phyloP scores from a whole-genome alignment of 2,329 filamentous ascomycete genomes.

The Neodidymelliopsis sp. region DNA sequence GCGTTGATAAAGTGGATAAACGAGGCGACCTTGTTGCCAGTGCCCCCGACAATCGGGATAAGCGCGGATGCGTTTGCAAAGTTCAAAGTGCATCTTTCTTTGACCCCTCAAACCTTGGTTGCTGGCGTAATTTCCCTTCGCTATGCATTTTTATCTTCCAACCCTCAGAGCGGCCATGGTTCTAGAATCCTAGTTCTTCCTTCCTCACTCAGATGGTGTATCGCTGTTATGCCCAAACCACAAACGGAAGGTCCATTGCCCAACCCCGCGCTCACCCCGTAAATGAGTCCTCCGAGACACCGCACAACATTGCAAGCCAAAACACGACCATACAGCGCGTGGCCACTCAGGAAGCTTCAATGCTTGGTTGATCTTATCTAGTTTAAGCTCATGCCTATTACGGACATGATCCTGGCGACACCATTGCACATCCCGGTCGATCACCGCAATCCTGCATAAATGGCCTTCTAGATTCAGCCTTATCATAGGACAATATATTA shows the following conservation, averaged over 20 bases:
- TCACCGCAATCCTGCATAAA: slow-evolving; percentile 14
- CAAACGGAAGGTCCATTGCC: slow-evolving; percentile 14
- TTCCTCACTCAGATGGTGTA: slow-evolving; percentile 13
- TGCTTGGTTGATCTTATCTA: slow-evolving; percentile 19
- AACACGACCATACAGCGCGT: slow-evolving; percentile 5
- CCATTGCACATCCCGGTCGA: slow-evolving; percentile 12
- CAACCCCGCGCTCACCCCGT: slow-evolving; percentile 15
- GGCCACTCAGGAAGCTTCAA: slow-evolving; percentile 9
- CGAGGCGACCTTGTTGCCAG: too few species aligned
- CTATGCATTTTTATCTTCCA: too few species aligned
- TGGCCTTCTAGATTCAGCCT: slow-evolving; percentile 18
- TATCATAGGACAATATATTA: slow-evolving; percentile 20
- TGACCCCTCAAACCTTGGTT: too few species aligned
- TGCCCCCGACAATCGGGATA: too few species aligned
- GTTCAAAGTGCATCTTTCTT: too few species aligned
- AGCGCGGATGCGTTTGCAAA: too few species aligned
- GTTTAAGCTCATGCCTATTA: slow-evolving; percentile 20
- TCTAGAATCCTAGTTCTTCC: too few species aligned
- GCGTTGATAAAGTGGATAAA: too few species aligned
- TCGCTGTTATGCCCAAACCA: slow-evolving; percentile 5
- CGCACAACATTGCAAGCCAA: slow-evolving; percentile 4
- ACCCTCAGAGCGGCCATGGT: too few species aligned
- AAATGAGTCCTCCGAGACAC: background rate
- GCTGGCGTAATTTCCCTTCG: too few species aligned
- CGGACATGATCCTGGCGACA: slow-evolving; percentile 5